Conservation (phyloP, 2,329 filamentous ascomycete species). For the Fonsecaea monophora region DNA sequence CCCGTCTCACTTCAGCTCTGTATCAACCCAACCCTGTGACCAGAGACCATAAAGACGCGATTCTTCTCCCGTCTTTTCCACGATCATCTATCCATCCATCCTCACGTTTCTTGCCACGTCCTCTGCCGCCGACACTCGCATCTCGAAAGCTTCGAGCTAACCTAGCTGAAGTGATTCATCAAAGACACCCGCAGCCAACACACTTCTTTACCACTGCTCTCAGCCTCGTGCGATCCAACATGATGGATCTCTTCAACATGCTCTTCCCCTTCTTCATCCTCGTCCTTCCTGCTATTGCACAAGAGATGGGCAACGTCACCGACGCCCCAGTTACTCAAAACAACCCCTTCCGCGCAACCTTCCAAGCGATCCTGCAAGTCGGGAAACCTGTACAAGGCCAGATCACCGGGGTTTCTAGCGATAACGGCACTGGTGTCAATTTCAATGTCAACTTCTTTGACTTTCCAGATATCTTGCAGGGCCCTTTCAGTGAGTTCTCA, state of each 20-base stretch:
- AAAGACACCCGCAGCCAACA: not conserved
- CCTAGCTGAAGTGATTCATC: not conserved
- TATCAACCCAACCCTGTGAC: not conserved
- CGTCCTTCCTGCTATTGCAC: conserved; percentile 37
- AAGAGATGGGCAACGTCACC: conserved; percentile 45
- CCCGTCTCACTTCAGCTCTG: conserved; percentile 9
- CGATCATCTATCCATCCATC: conserved; percentile 1
- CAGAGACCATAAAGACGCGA: not conserved
- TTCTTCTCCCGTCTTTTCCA: not conserved
- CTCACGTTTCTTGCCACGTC: not conserved
- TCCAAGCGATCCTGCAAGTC: conserved; percentile 61
- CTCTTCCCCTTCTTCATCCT: conserved; percentile 38
- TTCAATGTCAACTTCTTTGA: conserved; percentile 65
- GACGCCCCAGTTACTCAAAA: conserved; percentile 60
- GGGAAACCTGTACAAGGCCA: conserved; percentile 64
- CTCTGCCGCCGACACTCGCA: not conserved
- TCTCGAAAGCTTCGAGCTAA: not conserved
- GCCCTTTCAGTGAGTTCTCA: conserved; percentile 64
- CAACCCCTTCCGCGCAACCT: conserved; percentile 64
- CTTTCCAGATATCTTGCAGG: conserved; percentile 60
- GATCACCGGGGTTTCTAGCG: conserved; percentile 56
- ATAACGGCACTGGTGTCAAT: conserved; percentile 62
- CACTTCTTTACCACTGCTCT: not conserved
- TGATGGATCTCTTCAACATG: conserved; percentile 38
- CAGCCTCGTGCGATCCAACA: conserved; percentile 13